phyloP scores from a whole-genome alignment of 176 grass and related monocot species.

The Aegilops longissima region DNA sequence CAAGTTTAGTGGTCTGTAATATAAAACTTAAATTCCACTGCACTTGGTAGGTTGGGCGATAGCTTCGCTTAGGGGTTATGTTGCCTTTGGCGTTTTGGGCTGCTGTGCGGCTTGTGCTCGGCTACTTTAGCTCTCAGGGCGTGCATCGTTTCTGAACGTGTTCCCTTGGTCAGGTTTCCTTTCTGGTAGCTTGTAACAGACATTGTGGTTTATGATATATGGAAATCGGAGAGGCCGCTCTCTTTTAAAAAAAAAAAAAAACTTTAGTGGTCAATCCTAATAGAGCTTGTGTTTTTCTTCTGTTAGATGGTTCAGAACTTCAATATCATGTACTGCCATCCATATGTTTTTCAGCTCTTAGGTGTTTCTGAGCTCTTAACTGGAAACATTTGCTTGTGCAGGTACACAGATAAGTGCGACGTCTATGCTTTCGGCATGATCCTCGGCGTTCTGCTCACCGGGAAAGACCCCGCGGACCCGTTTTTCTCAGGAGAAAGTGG shows the following conservation, averaged over 20 bases:
- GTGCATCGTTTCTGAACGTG: no score
- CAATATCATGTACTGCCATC: neutral
- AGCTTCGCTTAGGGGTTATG: no score
- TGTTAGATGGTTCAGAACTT: neutral
- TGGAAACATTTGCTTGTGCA: conserved; percentile 26
- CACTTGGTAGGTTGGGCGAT: no score
- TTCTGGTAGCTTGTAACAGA: no score
- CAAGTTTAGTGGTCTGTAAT: neutral
- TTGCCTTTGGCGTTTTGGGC: no score
- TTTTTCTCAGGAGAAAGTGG: conserved; percentile 71
- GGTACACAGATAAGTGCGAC: conserved; percentile 98
- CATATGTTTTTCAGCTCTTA: neutral
- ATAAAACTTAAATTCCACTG: no score
- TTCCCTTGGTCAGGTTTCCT: no score
- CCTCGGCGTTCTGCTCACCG: conserved; percentile 66
- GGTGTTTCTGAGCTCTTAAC: neutral
- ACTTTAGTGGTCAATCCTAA: neutral
- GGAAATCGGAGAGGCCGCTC: no score
- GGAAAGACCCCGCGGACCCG: conserved; percentile 69
- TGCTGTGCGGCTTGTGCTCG: no score
- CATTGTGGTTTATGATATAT: no score
- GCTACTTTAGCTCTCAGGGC: no score
- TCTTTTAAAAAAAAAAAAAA: no score
- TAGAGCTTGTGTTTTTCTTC: neutral
- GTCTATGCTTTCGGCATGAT: conserved; percentile 89